Base-by-base conservation (phyloP, 192 early-diverging fungal species). In the Gonapodya sp. region DNA sequence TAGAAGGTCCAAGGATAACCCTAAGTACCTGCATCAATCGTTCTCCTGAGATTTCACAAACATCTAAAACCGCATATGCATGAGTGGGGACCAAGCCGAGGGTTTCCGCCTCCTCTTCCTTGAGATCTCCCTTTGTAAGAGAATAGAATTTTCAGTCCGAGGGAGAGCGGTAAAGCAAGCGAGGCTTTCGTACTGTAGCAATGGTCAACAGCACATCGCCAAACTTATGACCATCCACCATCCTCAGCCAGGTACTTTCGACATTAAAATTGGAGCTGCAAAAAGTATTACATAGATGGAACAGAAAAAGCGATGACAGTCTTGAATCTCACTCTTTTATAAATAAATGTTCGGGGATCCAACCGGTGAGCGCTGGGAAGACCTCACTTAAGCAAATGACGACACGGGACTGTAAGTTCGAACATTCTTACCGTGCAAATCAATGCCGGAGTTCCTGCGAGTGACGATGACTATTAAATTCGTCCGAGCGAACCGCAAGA, bases 261-360 rank as follows among this genome's bases (percentile, higher is more conserved):
- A 83, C 82, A 31, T 92, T 84, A 83, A 96, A 94, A 18, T 79
- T 78, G 36, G 36, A 33, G 36, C 79, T 86, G 31, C 46, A 82
- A 79, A 80, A 35, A 35, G 30, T 36, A 34, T 36, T 31, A 34
- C 73, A 36, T 18, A 73, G 72, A 35, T n/a, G 36, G 81, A 81
- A 78, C 64, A 36, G 72, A 33, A 73, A 37, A 1, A 78, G 35
- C 79, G 18, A 77, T 34, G 0, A 14, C 14, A 34, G 73, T 64
- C 24, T 16, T 64, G 24, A 24, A 64, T 64, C 78, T 83, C 85
- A 86, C 86, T 94, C 94, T 35, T 93, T 87, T 73, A 96, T 89
- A 86, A 96, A 96, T 14, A 97, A 86, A 73, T 95, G 91, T 81
- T 97, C 96, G 0, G 96, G 96, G 35, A 96, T 93, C 96, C 96